Base-by-base conservation (phyloP, 1,284 basidiomycete genomes). In the Rhodotorula sp. region DNA sequence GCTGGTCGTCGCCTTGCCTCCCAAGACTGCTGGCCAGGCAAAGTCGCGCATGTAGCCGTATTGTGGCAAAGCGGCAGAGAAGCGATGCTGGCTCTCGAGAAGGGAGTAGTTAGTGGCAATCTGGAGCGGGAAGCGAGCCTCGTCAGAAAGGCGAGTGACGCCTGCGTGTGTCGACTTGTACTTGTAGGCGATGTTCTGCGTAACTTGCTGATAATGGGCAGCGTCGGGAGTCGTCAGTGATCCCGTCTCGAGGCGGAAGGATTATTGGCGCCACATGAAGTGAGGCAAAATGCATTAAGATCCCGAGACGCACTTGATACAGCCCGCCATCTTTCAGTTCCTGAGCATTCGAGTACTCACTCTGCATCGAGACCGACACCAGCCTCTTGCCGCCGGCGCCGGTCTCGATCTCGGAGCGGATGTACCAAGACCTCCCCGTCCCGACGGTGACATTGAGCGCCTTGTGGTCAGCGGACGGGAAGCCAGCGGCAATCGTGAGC, bases 281-380 rank as follows among this genome's bases (percentile, higher is more conserved):
- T 14, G 39, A 43, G 12, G 8, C 8, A 12, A 43, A 43, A 43
- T 10, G 12, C 39, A 43, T 52, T n/a, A 21, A 21, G 20, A 21
- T 14, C 21, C 23, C 12, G 10, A 23, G 6, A 34, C 62, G 20
- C 57, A 71, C 75, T 67, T 76, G 64, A 23, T 60, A 65, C 62
- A 49, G 49, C 7, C 75, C 75, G 6, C 64, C 58, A 39, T 71
- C 64, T 1, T 52, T 31, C 34, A 69, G 71, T 16, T 54, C 26
- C 39, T 72, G 72, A 43, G 16, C 26, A 57, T 76, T 76, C 20
- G 26, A 49, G n/a, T 63, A 70, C 21, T 21, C n/a, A 23, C 65
- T 47, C 4, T 60, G 52, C n/a, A 21, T 43, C 39, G 39, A 67
- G 68, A 52, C 62, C 39, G 51, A 39, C 3, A 70, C 72, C 23